Conservation (phyloP, 108 stramenopile species). For the Schizochytrium sp. region DNA sequence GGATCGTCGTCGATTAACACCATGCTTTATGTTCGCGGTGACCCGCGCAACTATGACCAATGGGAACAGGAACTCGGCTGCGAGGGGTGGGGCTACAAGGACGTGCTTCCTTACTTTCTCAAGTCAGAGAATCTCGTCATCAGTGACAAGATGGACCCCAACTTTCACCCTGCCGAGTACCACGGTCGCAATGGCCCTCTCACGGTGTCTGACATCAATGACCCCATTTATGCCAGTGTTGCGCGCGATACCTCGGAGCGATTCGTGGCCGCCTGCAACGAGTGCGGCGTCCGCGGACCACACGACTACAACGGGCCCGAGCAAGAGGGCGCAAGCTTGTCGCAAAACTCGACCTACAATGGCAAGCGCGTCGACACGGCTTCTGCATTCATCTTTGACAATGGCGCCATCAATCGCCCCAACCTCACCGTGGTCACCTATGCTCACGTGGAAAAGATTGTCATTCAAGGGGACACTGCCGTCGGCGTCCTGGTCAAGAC, state of each 20-base stretch:
- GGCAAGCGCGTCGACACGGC: background rate
- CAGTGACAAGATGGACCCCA: background rate
- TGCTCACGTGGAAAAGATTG: background rate
- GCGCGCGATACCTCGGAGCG: background rate
- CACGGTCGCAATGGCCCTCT: constrained; percentile 28
- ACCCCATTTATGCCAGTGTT: background rate
- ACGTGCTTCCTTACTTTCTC: constrained; percentile 43
- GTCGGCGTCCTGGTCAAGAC: background rate
- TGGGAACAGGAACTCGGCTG: constrained; percentile 33
- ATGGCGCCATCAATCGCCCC: background rate
- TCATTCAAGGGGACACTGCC: background rate
- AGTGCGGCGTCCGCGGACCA: constrained; percentile 27
- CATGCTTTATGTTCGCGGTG: constrained; percentile 40
- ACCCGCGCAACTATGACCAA: constrained; percentile 39
- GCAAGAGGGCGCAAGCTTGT: constrained; percentile 27
- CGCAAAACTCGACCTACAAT: background rate
- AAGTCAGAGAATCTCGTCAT: background rate
- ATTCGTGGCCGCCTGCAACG: constrained; percentile 31
- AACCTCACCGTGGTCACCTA: background rate
- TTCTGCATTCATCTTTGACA: background rate
- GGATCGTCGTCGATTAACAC: constrained; percentile 44
- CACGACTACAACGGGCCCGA: constrained; percentile 36
- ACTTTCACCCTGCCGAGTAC: background rate
- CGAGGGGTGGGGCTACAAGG: constrained; percentile 28
- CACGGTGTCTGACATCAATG: constrained; percentile 27